Evolutionary conservation across 352 stramenopile genomes (phyloP), one percentile per base, ranked within the genome.

Genomic region (Phytophthora lateralis): DNA sequence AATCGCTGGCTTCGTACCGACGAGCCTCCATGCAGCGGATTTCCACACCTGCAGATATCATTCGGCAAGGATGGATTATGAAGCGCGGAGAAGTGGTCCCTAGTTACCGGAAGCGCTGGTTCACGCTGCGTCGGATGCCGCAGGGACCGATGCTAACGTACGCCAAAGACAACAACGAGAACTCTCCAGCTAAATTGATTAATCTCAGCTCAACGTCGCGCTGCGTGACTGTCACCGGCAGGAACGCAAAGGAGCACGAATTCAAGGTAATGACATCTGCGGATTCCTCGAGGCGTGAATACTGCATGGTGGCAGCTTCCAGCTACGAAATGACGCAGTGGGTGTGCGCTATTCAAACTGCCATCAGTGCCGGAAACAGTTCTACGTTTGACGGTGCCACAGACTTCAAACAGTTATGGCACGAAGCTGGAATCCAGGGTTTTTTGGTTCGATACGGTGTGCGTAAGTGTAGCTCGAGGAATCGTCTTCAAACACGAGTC

Each of bases 381-480:
- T 88, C 76, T 0, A 80, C 80, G 2, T 90, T 93, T 62, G 82
- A 93, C 51, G 86, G 85, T 61, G 63, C 61, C 6, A 70, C 66
- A 12, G 84, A 90, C 49, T 88, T 93, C 18, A 75, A 91, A 58
- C 70, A 78, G 15, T 75, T 95, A 60, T 95, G 84, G 86, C 78
- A 85, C 64, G 84, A 91, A 63, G 66, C 76, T 0, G 87, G 87
- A 15, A 93, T 95, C 26, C 71, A 93, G 38, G 85, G 84, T 7
- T 91, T 95, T 54, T 55, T 95, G 41, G 66, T 95, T 29, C 87
- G 85, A 17, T 95, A 95, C 43, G 87, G 87, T 12, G 76, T 95
- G 8, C 85, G 87, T 38, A 95, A 95, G 59, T 82, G 80, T 48
- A 94, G 81, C 41, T 80, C 72, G 11, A 73, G 83, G 27, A 92